Conservation (phyloP, 2,329 filamentous ascomycete genomes). For the Myotisia sp. region DNA sequence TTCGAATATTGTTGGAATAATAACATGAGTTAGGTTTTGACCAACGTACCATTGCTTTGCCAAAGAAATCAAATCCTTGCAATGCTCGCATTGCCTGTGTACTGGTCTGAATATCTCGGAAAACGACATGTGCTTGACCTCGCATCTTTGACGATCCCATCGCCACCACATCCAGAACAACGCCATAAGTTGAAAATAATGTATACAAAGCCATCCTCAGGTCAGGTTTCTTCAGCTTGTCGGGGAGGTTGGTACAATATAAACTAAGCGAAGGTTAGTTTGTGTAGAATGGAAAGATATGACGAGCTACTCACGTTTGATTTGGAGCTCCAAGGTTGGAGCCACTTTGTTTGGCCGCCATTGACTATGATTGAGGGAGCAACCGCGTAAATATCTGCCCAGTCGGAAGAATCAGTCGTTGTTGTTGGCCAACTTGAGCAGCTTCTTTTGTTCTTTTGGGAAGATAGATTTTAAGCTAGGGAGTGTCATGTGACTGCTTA, state of each 20-base stretch:
- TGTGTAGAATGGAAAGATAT: constrained; percentile 7
- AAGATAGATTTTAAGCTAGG: too few species aligned
- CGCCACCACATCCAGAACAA: constrained; percentile 80
- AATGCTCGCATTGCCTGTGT: constrained; percentile 85
- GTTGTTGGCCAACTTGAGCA: too few species aligned
- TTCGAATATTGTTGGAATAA: background rate
- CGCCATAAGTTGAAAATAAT: constrained; percentile 84
- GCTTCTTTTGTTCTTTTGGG: too few species aligned
- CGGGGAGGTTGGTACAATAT: constrained; percentile 77
- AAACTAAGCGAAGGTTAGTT: constrained; percentile 40
- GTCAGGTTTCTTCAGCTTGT: constrained; percentile 81
- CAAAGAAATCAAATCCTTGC: constrained; percentile 75
- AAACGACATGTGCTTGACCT: constrained; percentile 87
- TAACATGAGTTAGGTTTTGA: constrained; percentile 2
- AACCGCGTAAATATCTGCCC: too few species aligned
- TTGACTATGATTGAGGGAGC: constrained; percentile 12
- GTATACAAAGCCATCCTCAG: constrained; percentile 78
- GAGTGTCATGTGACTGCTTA: too few species aligned
- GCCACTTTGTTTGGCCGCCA: constrained; percentile 23
- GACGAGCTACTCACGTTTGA: constrained; percentile 49
- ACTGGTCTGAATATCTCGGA: constrained; percentile 75
- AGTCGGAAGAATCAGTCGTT: too few species aligned
- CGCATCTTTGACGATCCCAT: constrained; percentile 86
- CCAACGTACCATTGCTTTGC: constrained; percentile 59
- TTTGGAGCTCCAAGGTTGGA: constrained; percentile 48